phyloP scores from a whole-genome alignment of 345 rosid genomes.

The Euphorbia peplus region DNA sequence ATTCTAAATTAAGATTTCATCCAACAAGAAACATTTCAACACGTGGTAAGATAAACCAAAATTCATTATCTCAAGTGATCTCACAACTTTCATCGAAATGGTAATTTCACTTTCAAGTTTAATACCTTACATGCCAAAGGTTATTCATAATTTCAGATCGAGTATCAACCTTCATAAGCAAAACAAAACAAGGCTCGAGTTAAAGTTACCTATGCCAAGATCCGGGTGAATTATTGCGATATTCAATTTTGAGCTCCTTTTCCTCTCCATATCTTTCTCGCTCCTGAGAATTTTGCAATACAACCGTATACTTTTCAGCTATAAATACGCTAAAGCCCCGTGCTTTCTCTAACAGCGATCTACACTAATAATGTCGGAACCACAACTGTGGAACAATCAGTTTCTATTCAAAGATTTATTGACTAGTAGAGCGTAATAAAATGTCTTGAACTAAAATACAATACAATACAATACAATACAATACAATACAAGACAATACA shows the following conservation, averaged over 20 bases:
- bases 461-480: too few species aligned
- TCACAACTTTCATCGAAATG: not conserved
- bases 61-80: not conserved
- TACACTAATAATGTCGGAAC: too few species aligned
- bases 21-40: not conserved
- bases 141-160: too few species aligned
- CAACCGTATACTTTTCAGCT: not conserved
- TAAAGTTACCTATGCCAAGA: conserved; percentile 69
- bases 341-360: too few species aligned
- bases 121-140: not conserved
- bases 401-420: too few species aligned
- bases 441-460: too few species aligned
- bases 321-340: too few species aligned
- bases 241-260: conserved; percentile 47
- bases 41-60: not conserved
- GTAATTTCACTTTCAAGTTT: not conserved
- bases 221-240: conserved; percentile 83
- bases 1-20: not conserved
- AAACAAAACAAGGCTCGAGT: not conserved
- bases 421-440: too few species aligned
- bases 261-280: conserved; percentile 37
- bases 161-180: conserved; percentile 3
- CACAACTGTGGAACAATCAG: too few species aligned
- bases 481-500: too few species aligned
- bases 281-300: too few species aligned